A percentile compares a stretch with the other conserved stretches of the same genome.
Conservation (phyloP, 495 filamentous ascomycete genomes). For the Glonium stellatum region DNA sequence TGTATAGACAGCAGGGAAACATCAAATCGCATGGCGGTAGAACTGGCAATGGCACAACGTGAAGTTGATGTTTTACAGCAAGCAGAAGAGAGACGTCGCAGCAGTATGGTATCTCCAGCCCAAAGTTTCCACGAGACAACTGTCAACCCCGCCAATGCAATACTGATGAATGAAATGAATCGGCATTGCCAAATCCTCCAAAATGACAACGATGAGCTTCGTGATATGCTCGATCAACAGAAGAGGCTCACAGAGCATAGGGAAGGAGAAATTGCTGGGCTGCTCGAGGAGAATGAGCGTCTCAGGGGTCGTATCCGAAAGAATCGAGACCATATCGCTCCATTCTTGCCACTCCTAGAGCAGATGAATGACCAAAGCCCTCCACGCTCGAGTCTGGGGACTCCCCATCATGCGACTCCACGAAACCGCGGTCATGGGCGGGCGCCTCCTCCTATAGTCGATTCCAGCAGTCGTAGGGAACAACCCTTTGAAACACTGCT, state of each 20-base stretch:
- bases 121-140: conserved; percentile 39
- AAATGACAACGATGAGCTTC: conserved; percentile 55
- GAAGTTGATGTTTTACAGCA: conserved; percentile 83
- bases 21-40: conserved; percentile 79
- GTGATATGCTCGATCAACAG: conserved; percentile 59
- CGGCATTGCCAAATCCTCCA: conserved; percentile 53
- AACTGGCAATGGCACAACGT: conserved; percentile 83
- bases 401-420: conserved; percentile 28
- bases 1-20: conserved; percentile 81
- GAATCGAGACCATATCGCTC: conserved; percentile 71
- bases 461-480: conserved; percentile 19
- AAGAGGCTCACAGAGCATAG: conserved; percentile 64
- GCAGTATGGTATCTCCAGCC: conserved; percentile 36
- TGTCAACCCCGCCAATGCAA: conserved; percentile 22
- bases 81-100: conserved; percentile 29
- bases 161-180: conserved; percentile 33
- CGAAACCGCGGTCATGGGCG: conserved; percentile 9
- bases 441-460: conserved; percentile 11
- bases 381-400: conserved; percentile 40
- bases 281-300: conserved; percentile 64
- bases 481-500: conserved; percentile 70
- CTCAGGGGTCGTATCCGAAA: conserved; percentile 77
- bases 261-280: conserved; percentile 57
- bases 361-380: conserved; percentile 25
- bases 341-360: conserved; percentile 44